Evolutionary conservation across 306 rosid species (phyloP), one percentile per base, ranked within the genome.

Genomic region (Medicago lupulina): DNA sequence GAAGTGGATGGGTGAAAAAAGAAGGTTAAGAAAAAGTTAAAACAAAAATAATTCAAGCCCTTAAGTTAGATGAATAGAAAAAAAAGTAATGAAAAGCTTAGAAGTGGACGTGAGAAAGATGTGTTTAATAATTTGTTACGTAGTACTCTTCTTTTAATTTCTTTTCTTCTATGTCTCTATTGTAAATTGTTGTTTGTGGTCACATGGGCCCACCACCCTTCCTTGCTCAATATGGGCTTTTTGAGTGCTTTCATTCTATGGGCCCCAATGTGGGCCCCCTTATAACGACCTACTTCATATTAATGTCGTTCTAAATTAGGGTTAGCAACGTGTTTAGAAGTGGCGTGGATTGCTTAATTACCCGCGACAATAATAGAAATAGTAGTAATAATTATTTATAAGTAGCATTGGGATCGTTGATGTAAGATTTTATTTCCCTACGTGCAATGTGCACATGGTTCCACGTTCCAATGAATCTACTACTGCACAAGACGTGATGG

Each of bases 51-150:
- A n/a, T 15, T 58, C 19, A 66, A 44, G 65, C 76, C 54, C 67
- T 77, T 73, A 77, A 58, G 23, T 31, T 18, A 23, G 39, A 17
- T 43, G 43, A 65, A 72, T 18, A 34, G 8, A 34, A 17, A 41
- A 11, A 40, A 17, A 23, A 41, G 2, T 41, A 19, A 67, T 23
- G 19, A 71, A 81, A 80, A 61, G 78, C 40, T 55, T 31, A 73
- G 88, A 88, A 82, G 90, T 86, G 90, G 96, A 87, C 93, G 77
- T 85, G 84, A 76, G 76, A 79, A 85, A 34, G 87, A 87, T 84
- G 79, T 83, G 83, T 50, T 78, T 47, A 12, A 12, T 46, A 11
- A 73, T 81, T 63, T 67, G 77, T 86, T 74, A 62, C 79, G 81
- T 79, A 41, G 70, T 76, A 67, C 85, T 76, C 82, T 78, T 73